These are phyloP conservation scores for Melaleuca alternifolia DNA, from an alignment of 345 rosid species.

Conservation along the genomic window DNA sequence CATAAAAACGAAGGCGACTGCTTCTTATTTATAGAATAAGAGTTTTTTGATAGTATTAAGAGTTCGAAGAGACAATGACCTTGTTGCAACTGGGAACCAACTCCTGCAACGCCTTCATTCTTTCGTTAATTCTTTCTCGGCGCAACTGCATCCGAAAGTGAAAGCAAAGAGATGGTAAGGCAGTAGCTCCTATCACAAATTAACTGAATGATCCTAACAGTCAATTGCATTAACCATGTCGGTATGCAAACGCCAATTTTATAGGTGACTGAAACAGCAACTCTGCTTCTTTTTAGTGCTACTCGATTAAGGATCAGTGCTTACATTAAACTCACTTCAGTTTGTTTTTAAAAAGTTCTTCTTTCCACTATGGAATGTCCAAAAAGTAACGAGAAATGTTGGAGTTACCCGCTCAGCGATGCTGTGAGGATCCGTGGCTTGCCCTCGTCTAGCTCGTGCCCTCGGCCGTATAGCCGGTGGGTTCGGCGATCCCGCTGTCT, in stretches of 20 bases:
- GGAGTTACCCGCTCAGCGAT: constrained; percentile 56
- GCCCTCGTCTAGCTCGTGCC: constrained; percentile 59
- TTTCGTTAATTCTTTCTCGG: constrained; percentile 65
- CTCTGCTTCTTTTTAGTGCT: neutral
- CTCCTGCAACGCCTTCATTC: constrained; percentile 72
- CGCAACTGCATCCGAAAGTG: constrained; percentile 31
- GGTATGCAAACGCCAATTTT: neutral
- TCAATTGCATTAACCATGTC: neutral
- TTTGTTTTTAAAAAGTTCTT: neutral
- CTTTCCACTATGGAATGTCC: neutral
- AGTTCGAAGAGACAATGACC: constrained; percentile 15
- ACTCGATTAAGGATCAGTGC: neutral
- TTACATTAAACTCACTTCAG: neutral
- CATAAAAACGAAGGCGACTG: neutral
- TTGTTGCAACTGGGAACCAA: constrained; percentile 69
- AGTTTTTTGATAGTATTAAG: neutral
- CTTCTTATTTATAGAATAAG: neutral
- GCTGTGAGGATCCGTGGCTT: constrained; percentile 62
- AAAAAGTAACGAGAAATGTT: neutral
- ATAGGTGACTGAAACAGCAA: neutral
- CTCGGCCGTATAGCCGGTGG: constrained; percentile 46
- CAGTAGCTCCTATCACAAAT: neutral
- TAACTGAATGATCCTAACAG: neutral
- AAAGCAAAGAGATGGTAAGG: neutral
- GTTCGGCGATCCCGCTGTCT: constrained; percentile 19